phyloP scores from a whole-genome alignment of 2,329 filamentous ascomycete species.

The Talaromyces pinophilus region DNA sequence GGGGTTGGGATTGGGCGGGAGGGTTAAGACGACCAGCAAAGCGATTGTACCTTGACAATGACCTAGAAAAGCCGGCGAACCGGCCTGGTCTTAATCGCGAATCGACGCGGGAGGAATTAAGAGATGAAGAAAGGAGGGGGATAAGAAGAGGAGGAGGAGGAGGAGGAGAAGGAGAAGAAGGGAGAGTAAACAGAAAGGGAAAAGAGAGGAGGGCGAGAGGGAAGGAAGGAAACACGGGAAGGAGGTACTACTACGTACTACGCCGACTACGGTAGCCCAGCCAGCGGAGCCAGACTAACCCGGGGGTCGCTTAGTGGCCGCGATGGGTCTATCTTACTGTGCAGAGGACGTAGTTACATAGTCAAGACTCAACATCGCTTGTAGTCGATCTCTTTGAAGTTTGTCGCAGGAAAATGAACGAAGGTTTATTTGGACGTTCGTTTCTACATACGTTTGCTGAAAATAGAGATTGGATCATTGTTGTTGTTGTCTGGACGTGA shows the following conservation, averaged over 20 bases:
- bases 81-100: slow-evolving; percentile 28
- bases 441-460: not conserved
- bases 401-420: not conserved
- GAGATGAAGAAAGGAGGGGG: slow-evolving; percentile 18
- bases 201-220: slow-evolving; percentile 4
- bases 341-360: not conserved
- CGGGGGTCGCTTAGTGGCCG: slow-evolving; percentile 1
- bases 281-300: not conserved
- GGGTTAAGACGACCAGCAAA: slow-evolving; percentile 1
- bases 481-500: not conserved
- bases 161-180: slow-evolving; percentile 19
- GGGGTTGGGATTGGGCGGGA: not conserved
- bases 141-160: slow-evolving; percentile 15
- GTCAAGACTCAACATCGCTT: not conserved
- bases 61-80: slow-evolving; percentile 24
- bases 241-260: not conserved
- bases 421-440: not conserved
- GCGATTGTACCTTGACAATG: slow-evolving; percentile 15
- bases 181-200: slow-evolving; percentile 16
- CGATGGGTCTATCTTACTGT: not conserved
- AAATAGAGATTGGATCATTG: not conserved
- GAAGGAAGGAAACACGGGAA: slow-evolving; percentile 9
- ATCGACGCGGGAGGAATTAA: slow-evolving; percentile 28
- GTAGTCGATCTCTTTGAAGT: not conserved
- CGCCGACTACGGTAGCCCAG: slow-evolving; percentile 2